These are phyloP conservation scores for Inga oerstediana DNA, from an alignment of 306 rosid species.

Conservation along the genomic window DNA sequence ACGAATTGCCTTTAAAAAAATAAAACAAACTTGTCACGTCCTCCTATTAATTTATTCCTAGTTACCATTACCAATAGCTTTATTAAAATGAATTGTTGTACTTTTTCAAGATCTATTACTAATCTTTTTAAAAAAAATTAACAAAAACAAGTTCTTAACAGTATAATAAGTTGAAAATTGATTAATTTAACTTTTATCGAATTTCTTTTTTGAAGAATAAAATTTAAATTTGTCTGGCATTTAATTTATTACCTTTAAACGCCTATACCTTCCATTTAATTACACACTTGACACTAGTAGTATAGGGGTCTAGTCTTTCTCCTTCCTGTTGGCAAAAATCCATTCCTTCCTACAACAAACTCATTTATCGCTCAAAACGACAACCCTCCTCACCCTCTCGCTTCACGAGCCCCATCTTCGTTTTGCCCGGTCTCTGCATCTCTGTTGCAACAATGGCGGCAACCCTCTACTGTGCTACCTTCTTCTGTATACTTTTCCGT, in stretches of 20 bases:
- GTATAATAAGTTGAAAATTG: not conserved
- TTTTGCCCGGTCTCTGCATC: not conserved
- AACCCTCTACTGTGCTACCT: not conserved
- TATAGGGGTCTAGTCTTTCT: not conserved
- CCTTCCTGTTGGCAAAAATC: too few relatives aligned
- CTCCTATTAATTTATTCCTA: too few relatives aligned
- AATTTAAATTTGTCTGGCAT: not conserved
- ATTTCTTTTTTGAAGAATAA: too few relatives aligned
- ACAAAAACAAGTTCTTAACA: too few relatives aligned
- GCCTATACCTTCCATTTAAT: constrained; percentile 10
- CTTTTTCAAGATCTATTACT: too few relatives aligned
- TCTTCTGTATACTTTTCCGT: constrained; percentile 10
- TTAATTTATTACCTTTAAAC: not conserved
- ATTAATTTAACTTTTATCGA: too few relatives aligned
- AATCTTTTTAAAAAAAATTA: too few relatives aligned
- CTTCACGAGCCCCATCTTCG: not conserved
- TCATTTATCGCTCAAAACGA: not conserved
- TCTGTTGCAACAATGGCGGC: constrained; percentile 50
- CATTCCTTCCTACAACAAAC: not conserved
- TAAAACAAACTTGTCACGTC: too few relatives aligned
- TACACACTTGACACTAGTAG: not conserved
- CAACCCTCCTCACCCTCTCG: not conserved
- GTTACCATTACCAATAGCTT: too few relatives aligned
- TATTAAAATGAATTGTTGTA: too few relatives aligned
- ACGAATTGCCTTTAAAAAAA: not conserved